These are phyloP conservation scores for Nemania sp. DNA, from an alignment of 2,329 filamentous ascomycete species.

Conservation along the genomic window DNA sequence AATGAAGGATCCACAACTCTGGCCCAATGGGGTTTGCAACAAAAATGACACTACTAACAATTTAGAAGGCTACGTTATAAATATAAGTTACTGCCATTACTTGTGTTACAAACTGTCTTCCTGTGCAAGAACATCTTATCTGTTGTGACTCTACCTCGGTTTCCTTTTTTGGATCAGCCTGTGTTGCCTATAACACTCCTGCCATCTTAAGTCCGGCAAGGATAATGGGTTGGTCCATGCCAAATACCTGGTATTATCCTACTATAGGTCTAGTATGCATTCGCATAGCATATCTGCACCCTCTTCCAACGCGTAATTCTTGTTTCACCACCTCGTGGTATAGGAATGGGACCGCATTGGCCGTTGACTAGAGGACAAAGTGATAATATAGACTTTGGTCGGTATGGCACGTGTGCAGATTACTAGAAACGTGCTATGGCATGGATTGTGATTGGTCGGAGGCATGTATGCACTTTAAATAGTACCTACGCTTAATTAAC, in stretches of 20 bases:
- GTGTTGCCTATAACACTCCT: no score
- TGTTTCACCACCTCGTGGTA: slow-evolving; percentile 24
- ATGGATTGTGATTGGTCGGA: slow-evolving; percentile 32
- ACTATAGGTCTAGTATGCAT: no score
- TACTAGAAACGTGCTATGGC: slow-evolving; percentile 36
- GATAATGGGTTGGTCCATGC: background rate
- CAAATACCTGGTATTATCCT: no score
- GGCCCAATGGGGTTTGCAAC: background rate
- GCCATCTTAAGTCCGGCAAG: no score
- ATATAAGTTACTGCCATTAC: no score
- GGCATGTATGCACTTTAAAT: no score
- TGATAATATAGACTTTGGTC: background rate
- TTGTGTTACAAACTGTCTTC: background rate
- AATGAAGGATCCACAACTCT: background rate
- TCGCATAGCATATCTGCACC: background rate
- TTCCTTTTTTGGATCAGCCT: no score
- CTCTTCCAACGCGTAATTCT: slow-evolving; percentile 7
- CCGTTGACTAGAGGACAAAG: slow-evolving; percentile 16
- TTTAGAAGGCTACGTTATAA: no score
- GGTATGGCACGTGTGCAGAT: slow-evolving; percentile 22
- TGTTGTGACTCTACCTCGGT: background rate
- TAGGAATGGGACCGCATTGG: slow-evolving; percentile 34
- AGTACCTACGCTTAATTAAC: no score
- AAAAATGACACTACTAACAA: slow-evolving; percentile 3
- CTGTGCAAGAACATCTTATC: background rate